phyloP scores from a whole-genome alignment of 2,329 filamentous ascomycete genomes.

The Davidsoniella eucalypti region DNA sequence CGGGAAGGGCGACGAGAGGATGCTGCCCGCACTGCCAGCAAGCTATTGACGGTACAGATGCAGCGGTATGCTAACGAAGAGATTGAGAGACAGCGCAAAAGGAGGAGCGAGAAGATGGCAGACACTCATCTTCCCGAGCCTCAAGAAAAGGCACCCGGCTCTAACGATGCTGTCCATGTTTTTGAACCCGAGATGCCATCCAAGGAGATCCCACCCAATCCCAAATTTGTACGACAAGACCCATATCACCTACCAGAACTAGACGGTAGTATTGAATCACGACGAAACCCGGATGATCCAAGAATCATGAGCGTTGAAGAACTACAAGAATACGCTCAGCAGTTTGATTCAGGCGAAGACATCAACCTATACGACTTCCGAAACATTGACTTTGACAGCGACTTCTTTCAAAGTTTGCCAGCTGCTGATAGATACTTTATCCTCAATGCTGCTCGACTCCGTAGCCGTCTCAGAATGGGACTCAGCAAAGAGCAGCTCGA shows the following conservation, averaged over 20 bases:
- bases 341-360: conserved; percentile 85
- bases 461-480: conserved; percentile 85
- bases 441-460: conserved; percentile 75
- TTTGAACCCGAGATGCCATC: conserved; percentile 75
- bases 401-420: conserved; percentile 86
- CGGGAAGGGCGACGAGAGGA: conserved; percentile 84
- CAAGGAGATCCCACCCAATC: conserved; percentile 54
- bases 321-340: conserved; percentile 79
- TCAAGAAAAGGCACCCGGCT: conserved; percentile 46
- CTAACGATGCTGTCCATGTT: conserved; percentile 63
- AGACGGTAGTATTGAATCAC: conserved; percentile 59
- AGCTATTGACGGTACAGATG: conserved; percentile 86
- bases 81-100: conserved; percentile 41
- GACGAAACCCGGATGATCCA: conserved; percentile 83
- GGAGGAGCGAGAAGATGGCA: conserved; percentile 21
- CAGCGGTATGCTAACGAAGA: conserved; percentile 81
- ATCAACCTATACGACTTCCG: conserved; percentile 89
- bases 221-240: conserved; percentile 80
- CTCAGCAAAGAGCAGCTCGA: conserved; percentile 93
- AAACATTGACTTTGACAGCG: conserved; percentile 93
- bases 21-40: conserved; percentile 79
- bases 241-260: conserved; percentile 89
- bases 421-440: conserved; percentile 92
- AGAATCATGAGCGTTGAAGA: conserved; percentile 94
- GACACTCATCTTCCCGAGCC: background rate